phyloP scores from a whole-genome alignment of 805 yeast species.

The Lachancea dasiensis region DNA sequence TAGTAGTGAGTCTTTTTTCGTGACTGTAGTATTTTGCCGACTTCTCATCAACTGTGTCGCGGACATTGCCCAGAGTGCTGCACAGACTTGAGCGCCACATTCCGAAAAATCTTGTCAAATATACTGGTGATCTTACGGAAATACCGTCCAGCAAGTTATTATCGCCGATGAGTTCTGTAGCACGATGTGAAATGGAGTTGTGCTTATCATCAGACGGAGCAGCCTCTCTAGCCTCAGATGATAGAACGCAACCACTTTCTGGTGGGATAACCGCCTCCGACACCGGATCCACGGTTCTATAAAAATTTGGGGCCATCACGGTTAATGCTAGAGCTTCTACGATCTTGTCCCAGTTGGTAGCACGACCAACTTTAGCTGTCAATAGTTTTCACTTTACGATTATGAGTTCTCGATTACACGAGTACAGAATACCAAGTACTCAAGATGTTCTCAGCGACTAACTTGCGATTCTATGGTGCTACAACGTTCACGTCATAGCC shows the following conservation, averaged over 20 bases:
- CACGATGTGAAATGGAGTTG: slow-evolving; percentile 7
- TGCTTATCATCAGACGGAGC: slow-evolving; percentile 9
- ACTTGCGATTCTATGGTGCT: no score
- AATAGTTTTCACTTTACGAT: no score
- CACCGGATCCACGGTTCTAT: slow-evolving; percentile 23
- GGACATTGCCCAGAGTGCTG: slow-evolving; percentile 15
- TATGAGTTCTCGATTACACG: no score
- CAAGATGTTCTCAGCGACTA: no score
- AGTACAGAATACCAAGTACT: no score
- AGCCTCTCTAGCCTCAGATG: slow-evolving; percentile 20
- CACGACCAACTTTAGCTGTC: no score
- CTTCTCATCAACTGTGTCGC: slow-evolving; percentile 36
- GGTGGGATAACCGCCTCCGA: slow-evolving; percentile 24
- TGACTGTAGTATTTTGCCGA: slow-evolving; percentile 40
- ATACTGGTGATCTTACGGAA: slow-evolving; percentile 24
- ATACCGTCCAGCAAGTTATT: slow-evolving; percentile 25
- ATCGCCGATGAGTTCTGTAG: slow-evolving; percentile 16
- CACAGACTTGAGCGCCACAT: slow-evolving; percentile 16
- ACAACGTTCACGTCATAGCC: no score
- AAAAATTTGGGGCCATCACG: slow-evolving; percentile 22
- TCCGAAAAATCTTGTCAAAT: slow-evolving; percentile 15
- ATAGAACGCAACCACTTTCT: slow-evolving; percentile 16
- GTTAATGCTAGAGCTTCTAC: no score
- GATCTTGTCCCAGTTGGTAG: neutral
- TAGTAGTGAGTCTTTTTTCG: slow-evolving; percentile 47